Evolutionary conservation across 805 yeast species (phyloP).

Genomic region (Martiniozyma abietophila): DNA sequence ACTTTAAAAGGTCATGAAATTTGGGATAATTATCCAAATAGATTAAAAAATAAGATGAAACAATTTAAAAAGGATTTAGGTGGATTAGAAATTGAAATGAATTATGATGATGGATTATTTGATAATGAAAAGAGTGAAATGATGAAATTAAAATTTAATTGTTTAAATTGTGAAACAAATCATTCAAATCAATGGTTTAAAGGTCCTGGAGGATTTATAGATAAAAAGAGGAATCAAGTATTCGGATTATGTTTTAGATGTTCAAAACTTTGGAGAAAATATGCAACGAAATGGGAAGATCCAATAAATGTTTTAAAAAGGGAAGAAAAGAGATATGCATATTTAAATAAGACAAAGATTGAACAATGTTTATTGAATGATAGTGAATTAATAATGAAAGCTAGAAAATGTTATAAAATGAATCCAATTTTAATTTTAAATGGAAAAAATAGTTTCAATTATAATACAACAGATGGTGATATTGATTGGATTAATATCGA

Average conservation of each 20-base stretch:
- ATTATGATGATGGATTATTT: slow-evolving; percentile 64
- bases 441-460: slow-evolving; percentile 4
- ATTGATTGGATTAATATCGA: slow-evolving; percentile 4
- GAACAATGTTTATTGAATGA: slow-evolving; percentile 66
- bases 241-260: slow-evolving; percentile 76
- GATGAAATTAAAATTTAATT: slow-evolving; percentile 37
- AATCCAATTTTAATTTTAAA: slow-evolving; percentile 12
- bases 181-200: slow-evolving; percentile 58
- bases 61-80: slow-evolving; percentile 26
- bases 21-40: slow-evolving; percentile 76
- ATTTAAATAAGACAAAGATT: slow-evolving; percentile 33
- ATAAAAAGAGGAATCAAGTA: slow-evolving; percentile 27
- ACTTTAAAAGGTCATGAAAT: slow-evolving; percentile 62
- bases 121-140: slow-evolving; percentile 42
- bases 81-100: slow-evolving; percentile 37
- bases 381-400: slow-evolving; percentile 41
- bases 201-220: slow-evolving; percentile 49
- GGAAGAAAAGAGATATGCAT: slow-evolving; percentile 31
- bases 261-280: slow-evolving; percentile 85
- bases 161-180: slow-evolving; percentile 63
- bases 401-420: slow-evolving; percentile 31
- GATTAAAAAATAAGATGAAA: slow-evolving; percentile 51
- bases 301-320: slow-evolving; percentile 59
- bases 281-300: slow-evolving; percentile 79
- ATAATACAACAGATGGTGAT: slow-evolving; percentile 12